Evolutionary conservation across 1,284 basidiomycete genomes (phyloP), one percentile per base, ranked within the genome.

Genomic region (Malassezia vespertilionis): DNA sequence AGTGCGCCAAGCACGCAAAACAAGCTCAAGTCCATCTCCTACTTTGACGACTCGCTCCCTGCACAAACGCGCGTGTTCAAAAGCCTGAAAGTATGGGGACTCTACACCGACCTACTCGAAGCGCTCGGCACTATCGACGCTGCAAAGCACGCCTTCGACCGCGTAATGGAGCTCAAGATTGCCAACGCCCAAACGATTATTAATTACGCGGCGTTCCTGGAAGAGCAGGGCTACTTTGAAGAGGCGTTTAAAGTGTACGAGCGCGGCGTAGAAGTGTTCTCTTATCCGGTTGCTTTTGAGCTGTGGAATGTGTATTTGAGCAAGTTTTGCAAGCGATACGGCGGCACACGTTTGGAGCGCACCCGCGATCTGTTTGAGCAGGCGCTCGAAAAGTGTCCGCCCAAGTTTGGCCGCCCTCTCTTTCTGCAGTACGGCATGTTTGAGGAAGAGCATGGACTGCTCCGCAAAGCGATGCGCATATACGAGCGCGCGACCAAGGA

Each of bases 191-290:
- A 76, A 71, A 80, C 91, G 58, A 90, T 97, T 61, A 80, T 97
- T 72, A 97, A 99, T 72, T 97, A 93, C 60, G 90, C 93, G 1
- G 80, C 82, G 12, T 99, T 97, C 78, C 74, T 99, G 43, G 91
- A 97, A 71, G 90, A 96, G 69, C 89, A 95, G 74, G 80, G 87
- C 60, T 99, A 97, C 74, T 97, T 84, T 72, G 93, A 99, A 63
- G 93, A 97, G 66, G 86, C 85, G 67, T 97, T 97, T 80, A 96
- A 91, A 78, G 83, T 95, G 28, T 99, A 96, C 71, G 93, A 97
- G 71, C 82, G 91, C 35, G 93, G 93, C 33, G 87, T 93, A 8
- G 93, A 97, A 60, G 75, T 96, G 15, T 97, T 97, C 76, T 90
- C 89, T 6, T 97, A 89, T 76, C 93, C 93, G 0, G 82, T 97